Conservation (phyloP, 148 eudicot species). For the Vaccinium darrowii region DNA sequence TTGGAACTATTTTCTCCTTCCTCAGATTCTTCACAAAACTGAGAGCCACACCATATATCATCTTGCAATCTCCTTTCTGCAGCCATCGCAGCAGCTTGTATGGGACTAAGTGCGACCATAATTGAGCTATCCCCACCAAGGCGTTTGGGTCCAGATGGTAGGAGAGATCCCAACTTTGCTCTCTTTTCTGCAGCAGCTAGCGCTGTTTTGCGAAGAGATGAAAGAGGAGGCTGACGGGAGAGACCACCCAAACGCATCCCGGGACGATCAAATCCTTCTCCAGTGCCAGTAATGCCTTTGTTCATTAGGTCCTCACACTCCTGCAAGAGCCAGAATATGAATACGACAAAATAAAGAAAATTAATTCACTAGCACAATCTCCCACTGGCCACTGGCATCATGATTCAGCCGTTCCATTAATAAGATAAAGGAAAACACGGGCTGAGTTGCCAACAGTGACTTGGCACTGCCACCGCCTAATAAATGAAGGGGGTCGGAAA, state of each 20-base stretch:
- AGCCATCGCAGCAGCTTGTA: slow-evolving; percentile 99
- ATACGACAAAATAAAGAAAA: neutral
- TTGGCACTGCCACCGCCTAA: neutral
- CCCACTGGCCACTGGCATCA: neutral
- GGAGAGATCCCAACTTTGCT: slow-evolving; percentile 44
- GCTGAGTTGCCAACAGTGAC: neutral
- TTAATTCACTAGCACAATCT: neutral
- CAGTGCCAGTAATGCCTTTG: slow-evolving; percentile 75
- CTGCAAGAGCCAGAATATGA: slow-evolving; percentile 28
- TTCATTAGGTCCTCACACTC: slow-evolving; percentile 87
- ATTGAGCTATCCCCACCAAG: slow-evolving; percentile 85
- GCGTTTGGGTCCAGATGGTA: slow-evolving; percentile 80
- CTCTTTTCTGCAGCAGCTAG: slow-evolving; percentile 80
- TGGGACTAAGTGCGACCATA: slow-evolving; percentile 71
- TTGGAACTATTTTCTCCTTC: slow-evolving; percentile 43
- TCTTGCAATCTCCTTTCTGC: slow-evolving; percentile 94
- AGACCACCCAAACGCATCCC: slow-evolving; percentile 85
- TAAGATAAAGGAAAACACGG: neutral
- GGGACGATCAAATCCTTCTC: slow-evolving; percentile 82
- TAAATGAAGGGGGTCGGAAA: neutral
- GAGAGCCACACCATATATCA: slow-evolving; percentile 89
- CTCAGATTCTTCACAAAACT: slow-evolving; percentile 28
- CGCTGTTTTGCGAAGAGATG: slow-evolving; percentile 60
- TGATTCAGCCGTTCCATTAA: neutral
- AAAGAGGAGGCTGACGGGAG: slow-evolving; percentile 60